A percentile compares a stretch with the other conserved stretches of the same genome.
Conservation (phyloP, 164 flowering plant species). For the Litsea cubeba region DNA sequence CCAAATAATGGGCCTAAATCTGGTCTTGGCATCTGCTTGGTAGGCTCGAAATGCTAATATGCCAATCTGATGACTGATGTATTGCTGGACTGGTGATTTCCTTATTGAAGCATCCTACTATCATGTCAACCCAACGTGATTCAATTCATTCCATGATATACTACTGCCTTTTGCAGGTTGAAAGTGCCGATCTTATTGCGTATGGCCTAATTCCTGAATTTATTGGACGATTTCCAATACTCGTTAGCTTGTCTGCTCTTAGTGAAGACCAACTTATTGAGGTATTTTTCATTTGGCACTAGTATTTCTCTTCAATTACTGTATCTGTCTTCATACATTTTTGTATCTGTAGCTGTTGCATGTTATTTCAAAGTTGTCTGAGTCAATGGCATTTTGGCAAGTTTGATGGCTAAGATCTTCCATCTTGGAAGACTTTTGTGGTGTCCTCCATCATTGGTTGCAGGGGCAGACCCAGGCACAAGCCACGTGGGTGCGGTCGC, state of each 20-base stretch:
- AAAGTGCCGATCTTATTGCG: constrained; percentile 89
- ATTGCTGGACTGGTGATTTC: neutral
- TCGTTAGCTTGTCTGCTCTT: constrained; percentile 83
- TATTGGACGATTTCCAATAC: constrained; percentile 92
- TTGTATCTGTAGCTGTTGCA: neutral
- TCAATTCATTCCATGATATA: neutral
- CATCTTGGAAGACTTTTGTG: no score
- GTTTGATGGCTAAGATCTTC: neutral
- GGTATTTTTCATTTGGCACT: constrained; percentile 34
- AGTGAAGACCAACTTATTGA: constrained; percentile 94
- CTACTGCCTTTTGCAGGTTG: constrained; percentile 55
- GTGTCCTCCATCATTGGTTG: neutral
- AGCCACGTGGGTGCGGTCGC: no score
- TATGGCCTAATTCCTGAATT: constrained; percentile 98
- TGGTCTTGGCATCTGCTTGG: no score
- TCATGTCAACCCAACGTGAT: neutral
- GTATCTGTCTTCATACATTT: neutral
- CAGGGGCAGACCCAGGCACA: no score
- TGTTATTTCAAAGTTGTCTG: neutral
- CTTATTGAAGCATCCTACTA: neutral
- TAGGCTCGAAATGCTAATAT: no score
- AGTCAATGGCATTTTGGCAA: no score
- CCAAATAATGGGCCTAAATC: neutral
- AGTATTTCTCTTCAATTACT: neutral
- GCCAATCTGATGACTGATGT: no score